These are phyloP conservation scores for Cornus florida DNA, from an alignment of 148 eudicot species.

Conservation along the genomic window DNA sequence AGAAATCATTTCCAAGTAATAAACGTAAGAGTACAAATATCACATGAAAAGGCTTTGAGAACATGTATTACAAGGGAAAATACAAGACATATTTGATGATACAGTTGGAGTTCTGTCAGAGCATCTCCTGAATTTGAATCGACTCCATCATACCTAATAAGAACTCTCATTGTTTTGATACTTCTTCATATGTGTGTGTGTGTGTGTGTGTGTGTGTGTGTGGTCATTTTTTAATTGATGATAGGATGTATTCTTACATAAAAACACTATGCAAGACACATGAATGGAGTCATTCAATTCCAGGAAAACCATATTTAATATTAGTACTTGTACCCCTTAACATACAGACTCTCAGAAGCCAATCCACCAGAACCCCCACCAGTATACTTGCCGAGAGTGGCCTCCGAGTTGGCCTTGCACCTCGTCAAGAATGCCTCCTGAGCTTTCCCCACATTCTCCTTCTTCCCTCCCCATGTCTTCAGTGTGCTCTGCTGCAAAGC, in stretches of 20 bases:
- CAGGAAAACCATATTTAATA: no score
- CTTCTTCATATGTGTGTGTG: no score
- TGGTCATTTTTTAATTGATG: no score
- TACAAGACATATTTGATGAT: not conserved
- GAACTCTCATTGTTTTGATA: not conserved
- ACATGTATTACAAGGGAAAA: not conserved
- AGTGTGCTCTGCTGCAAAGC: constrained; percentile 89
- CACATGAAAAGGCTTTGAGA: not conserved
- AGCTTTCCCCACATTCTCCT: constrained; percentile 73
- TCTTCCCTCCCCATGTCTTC: constrained; percentile 79
- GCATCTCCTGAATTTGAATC: no score
- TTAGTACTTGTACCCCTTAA: constrained; percentile 84
- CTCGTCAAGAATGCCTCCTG: constrained; percentile 62
- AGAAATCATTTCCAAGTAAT: no score
- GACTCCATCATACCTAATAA: no score
- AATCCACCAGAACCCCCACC: constrained; percentile 50
- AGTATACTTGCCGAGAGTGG: constrained; percentile 68
- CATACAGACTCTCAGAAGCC: constrained; percentile 75
- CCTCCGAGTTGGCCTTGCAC: constrained; percentile 87
- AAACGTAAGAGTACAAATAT: no score
- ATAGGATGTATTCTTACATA: no score
- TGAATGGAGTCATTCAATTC: no score
- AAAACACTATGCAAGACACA: no score
- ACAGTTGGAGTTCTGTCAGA: not conserved
- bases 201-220: no score